phyloP scores from a whole-genome alignment of 73 alveolate species.

The Paramecium caudatum region DNA sequence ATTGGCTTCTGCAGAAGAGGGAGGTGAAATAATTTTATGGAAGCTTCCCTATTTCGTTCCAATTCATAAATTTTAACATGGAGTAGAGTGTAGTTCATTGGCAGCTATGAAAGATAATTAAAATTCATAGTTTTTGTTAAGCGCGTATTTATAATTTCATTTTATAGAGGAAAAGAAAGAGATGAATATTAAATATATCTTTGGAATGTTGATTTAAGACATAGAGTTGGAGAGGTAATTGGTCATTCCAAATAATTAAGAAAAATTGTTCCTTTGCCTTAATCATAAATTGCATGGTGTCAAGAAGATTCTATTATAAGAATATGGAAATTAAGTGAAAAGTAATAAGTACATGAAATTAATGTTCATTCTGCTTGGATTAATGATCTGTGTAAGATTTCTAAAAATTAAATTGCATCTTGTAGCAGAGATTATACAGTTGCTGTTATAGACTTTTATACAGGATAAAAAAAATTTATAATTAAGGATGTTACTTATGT shows the following conservation, averaged over 20 bases:
- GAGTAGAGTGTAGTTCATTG: constrained; percentile 53
- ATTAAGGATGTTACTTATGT: constrained; percentile 58
- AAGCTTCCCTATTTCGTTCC: constrained; percentile 31
- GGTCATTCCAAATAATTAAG: constrained; percentile 57
- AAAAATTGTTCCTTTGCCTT: not conserved
- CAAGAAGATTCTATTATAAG: constrained; percentile 61
- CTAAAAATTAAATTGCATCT: constrained; percentile 43
- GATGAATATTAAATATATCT: constrained; percentile 61
- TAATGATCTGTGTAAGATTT: constrained; percentile 47
- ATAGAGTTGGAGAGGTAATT: constrained; percentile 56
- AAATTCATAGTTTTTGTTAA: not conserved
- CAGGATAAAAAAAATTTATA: constrained; percentile 38
- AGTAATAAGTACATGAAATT: constrained; percentile 17
- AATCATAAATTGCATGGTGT: constrained; percentile 57
- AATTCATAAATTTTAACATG: constrained; percentile 39
- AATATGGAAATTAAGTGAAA: constrained; percentile 58
- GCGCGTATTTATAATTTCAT: constrained; percentile 16
- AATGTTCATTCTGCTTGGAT: constrained; percentile 69
- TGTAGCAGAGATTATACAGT: constrained; percentile 71
- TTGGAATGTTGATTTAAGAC: constrained; percentile 62
- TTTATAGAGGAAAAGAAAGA: constrained; percentile 22
- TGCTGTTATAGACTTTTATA: constrained; percentile 36
- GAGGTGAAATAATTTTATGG: constrained; percentile 42
- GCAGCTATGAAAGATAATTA: constrained; percentile 27
- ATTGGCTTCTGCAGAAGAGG: constrained; percentile 19